These are phyloP conservation scores for Rhizopogon sp. DNA, from an alignment of 768 basidiomycete genomes.

Conservation along the genomic window DNA sequence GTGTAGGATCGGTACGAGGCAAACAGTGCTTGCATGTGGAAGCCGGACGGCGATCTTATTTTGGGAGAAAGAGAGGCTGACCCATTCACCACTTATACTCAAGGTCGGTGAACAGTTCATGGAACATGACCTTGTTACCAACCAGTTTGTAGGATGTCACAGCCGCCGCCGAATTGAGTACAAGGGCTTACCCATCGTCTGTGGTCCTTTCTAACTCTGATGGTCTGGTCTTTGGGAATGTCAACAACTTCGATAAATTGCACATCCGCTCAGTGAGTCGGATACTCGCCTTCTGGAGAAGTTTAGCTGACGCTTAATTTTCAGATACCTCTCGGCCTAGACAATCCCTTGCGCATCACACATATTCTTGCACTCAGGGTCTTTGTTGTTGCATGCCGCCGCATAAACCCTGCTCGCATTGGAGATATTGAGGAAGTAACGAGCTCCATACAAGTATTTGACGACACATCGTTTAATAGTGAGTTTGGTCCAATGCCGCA, in stretches of 20 bases:
- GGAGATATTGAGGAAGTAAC: constrained; percentile 41
- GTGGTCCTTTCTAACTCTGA: constrained; percentile 54
- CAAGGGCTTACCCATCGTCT: constrained; percentile 41
- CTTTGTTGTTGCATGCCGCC: constrained; percentile 64
- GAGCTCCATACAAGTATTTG: constrained; percentile 62
- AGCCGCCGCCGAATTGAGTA: constrained; percentile 48
- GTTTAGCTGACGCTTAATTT: background rate
- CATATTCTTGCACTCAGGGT: constrained; percentile 48
- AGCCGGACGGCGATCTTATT: constrained; percentile 66
- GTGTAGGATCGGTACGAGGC: constrained; percentile 48
- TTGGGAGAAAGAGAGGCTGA: constrained; percentile 58
- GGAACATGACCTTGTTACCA: background rate
- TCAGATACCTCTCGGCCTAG: constrained; percentile 67
- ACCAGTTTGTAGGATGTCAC: constrained; percentile 40
- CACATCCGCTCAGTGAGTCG: constrained; percentile 69
- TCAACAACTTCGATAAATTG: constrained; percentile 68
- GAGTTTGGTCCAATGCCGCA: constrained; percentile 18
- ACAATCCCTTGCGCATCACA: constrained; percentile 65
- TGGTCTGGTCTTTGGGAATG: constrained; percentile 58
- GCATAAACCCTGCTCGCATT: constrained; percentile 48
- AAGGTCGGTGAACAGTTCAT: constrained; percentile 38
- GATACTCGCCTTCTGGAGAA: background rate
- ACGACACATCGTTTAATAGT: constrained; percentile 63
- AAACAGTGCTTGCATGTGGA: constrained; percentile 66
- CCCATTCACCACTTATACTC: constrained; percentile 66